Conservation (phyloP, 495 filamentous ascomycete species). For the Aspergillus taichungensis region DNA sequence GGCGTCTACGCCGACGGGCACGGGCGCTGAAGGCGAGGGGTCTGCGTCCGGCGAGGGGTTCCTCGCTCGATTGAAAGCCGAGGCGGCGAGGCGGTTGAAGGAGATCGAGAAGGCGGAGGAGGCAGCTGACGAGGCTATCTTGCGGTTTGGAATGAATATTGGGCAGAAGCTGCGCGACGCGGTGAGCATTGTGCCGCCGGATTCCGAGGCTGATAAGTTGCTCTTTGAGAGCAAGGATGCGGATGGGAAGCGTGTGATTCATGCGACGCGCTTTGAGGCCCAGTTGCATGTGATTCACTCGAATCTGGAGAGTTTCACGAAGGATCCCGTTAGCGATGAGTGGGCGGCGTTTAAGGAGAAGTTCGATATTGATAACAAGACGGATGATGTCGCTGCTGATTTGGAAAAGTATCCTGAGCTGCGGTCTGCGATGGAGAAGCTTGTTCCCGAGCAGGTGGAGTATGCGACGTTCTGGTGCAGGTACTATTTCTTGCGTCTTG, state of each 20-base stretch:
- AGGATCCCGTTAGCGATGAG: slow-evolving; percentile 67
- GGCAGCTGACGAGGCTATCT: slow-evolving; percentile 91
- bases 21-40: slow-evolving; percentile 43
- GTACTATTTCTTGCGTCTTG: slow-evolving; percentile 91
- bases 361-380: slow-evolving; percentile 79
- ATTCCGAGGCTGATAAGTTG: slow-evolving; percentile 41
- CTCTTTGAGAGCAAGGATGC: slow-evolving; percentile 89
- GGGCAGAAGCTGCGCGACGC: slow-evolving; percentile 87
- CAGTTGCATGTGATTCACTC: slow-evolving; percentile 94
- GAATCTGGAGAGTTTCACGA: slow-evolving; percentile 71
- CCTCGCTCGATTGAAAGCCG: slow-evolving; percentile 70
- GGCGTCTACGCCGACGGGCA: slow-evolving; percentile 28
- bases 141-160: slow-evolving; percentile 88
- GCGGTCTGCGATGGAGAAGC: slow-evolving; percentile 84
- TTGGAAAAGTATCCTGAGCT: slow-evolving; percentile 85
- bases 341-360: slow-evolving; percentile 65
- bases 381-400: slow-evolving; percentile 73
- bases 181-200: slow-evolving; percentile 73
- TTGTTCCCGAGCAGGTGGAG: slow-evolving; percentile 81
- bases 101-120: slow-evolving; percentile 93
- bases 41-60: slow-evolving; percentile 65
- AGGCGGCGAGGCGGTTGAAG: slow-evolving; percentile 76
- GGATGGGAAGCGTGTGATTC: slow-evolving; percentile 81
- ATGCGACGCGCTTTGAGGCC: slow-evolving; percentile 89
- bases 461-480: slow-evolving; percentile 89